Evolutionary conservation across 2,329 filamentous ascomycete genomes (phyloP).

Genomic region (Mycosphaerella arachidis): DNA sequence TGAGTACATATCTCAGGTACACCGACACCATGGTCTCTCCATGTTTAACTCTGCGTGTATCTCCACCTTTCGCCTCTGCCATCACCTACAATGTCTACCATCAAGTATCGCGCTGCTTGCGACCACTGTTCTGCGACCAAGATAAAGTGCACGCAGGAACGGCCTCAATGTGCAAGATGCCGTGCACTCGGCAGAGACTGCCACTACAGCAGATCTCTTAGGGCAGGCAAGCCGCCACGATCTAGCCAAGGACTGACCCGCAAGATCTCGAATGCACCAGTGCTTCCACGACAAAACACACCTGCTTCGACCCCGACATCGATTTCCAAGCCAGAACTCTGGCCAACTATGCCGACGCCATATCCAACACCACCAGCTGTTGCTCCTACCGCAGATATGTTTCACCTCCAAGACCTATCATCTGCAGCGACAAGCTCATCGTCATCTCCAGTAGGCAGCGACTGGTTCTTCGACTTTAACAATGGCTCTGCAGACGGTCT

Average conservation of each 20-base stretch:
- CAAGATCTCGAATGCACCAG: constrained; percentile 16
- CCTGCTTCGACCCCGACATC: background rate
- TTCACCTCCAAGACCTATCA: constrained; percentile 11
- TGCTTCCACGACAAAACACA: constrained; percentile 13
- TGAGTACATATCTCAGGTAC: constrained; percentile 5
- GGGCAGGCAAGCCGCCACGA: constrained; percentile 20
- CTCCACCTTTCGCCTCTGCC: background rate
- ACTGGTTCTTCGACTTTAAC: constrained; percentile 22
- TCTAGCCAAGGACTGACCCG: constrained; percentile 18
- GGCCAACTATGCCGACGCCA: constrained; percentile 8
- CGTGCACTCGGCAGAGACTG: constrained; percentile 18
- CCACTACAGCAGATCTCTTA: constrained; percentile 21
- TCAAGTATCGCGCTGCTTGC: constrained; percentile 22
- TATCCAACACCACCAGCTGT: constrained; percentile 16
- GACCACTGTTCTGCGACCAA: constrained; percentile 22
- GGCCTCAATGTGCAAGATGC: constrained; percentile 19
- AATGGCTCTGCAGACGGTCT: constrained; percentile 4
- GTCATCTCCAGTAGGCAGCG: constrained; percentile 10
- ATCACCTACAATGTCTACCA: constrained; percentile 8
- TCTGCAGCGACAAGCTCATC: constrained; percentile 8
- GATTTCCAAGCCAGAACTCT: constrained; percentile 8
- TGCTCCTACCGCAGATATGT: constrained; percentile 7
- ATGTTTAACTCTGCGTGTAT: constrained; percentile 9
- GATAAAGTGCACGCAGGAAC: constrained; percentile 23
- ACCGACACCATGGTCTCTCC: constrained; percentile 5